A percentile compares a stretch with the other conserved stretches of the same genome.
Evolutionary conservation across 2,329 filamentous ascomycete species (phyloP).

Genomic region (Paraconiothyrium brasiliense): DNA sequence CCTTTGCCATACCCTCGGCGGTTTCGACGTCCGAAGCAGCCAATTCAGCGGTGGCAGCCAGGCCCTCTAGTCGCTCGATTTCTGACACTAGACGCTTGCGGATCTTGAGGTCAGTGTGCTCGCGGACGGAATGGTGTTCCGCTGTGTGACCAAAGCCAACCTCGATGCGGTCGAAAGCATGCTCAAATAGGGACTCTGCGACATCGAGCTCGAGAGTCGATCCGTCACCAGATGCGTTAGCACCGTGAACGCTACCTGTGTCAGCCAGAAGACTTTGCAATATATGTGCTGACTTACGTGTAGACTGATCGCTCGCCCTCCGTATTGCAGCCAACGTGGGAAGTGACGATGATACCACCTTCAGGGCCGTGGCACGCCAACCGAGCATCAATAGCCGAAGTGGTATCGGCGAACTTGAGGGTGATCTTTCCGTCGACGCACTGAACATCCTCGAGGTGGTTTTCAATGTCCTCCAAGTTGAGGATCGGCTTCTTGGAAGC

Average conservation of each 20-base stretch:
- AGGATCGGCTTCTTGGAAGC: conserved; percentile 44
- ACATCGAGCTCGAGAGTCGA: conserved; percentile 37
- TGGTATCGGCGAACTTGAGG: conserved; percentile 39
- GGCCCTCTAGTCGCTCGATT: neutral
- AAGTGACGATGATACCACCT: conserved; percentile 48
- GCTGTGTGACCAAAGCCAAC: conserved; percentile 45
- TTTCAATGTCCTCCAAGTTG: conserved; percentile 49
- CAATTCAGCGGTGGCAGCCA: neutral
- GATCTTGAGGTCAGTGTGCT: conserved; percentile 38
- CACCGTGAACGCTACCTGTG: conserved; percentile 32
- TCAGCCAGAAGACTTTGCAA: conserved; percentile 8
- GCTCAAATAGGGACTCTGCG: conserved; percentile 36
- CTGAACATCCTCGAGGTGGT: conserved; percentile 41
- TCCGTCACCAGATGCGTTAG: conserved; percentile 34
- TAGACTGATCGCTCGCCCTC: conserved; percentile 49
- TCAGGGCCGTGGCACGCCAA: conserved; percentile 33
- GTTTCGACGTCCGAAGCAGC: conserved; percentile 1
- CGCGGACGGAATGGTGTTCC: conserved; percentile 41
- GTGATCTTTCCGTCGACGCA: conserved; percentile 39
- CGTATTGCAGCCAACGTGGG: conserved; percentile 47
- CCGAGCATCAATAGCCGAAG: conserved; percentile 37
- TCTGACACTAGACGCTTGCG: conserved; percentile 28
- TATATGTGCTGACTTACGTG: conserved; percentile 29
- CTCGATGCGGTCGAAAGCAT: conserved; percentile 41
- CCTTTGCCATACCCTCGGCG: conserved; percentile 13